phyloP scores from a whole-genome alignment of 331 rosid species.

The Rosa hybrid region DNA sequence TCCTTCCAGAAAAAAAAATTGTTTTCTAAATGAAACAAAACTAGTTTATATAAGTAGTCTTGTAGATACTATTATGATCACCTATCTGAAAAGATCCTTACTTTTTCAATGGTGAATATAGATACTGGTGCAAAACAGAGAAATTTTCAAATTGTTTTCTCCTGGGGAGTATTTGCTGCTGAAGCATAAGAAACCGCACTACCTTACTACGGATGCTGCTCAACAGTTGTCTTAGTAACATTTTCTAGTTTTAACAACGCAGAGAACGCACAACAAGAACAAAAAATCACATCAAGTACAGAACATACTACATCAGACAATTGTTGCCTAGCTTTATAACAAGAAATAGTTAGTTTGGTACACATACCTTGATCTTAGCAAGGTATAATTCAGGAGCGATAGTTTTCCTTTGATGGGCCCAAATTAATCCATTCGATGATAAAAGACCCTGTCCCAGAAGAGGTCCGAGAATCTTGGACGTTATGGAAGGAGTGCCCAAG shows the following conservation, averaged over 20 bases:
- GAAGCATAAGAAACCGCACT: neutral
- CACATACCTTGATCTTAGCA: conserved; percentile 65
- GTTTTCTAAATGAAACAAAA: too few relatives aligned
- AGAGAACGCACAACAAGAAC: neutral
- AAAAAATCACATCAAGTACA: neutral
- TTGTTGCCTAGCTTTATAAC: neutral
- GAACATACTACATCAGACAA: neutral
- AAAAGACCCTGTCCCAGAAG: conserved; percentile 66
- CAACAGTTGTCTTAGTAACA: neutral
- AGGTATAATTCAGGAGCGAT: conserved; percentile 57
- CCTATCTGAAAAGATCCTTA: too few relatives aligned
- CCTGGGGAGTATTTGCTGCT: neutral
- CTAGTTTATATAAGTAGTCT: neutral
- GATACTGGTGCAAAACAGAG: neutral
- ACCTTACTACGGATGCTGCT: neutral
- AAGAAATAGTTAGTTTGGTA: neutral
- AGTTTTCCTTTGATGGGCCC: conserved; percentile 67
- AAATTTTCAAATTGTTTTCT: neutral
- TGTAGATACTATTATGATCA: neutral
- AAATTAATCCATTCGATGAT: conserved; percentile 54
- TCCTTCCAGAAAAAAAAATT: neutral
- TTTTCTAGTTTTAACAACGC: neutral
- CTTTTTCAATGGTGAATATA: neutral
- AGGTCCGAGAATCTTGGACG: neutral
- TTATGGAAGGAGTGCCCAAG: conserved; percentile 54